These are phyloP conservation scores for Ligustrum vulgare DNA, from an alignment of 257 asterid species.

Conservation along the genomic window DNA sequence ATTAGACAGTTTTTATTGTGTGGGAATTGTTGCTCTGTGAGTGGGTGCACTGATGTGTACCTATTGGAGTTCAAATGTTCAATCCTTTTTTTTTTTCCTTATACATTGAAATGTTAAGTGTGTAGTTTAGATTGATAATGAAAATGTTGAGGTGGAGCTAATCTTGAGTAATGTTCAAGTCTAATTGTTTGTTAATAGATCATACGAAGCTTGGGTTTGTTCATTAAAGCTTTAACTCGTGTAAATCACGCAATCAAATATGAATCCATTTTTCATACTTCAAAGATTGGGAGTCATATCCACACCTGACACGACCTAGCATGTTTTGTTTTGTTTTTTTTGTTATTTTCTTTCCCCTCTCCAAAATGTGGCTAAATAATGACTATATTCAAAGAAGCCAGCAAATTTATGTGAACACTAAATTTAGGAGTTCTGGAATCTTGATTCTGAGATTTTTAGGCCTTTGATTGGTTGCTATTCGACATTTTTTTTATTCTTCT, in stretches of 20 bases:
- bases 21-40: slow-evolving; percentile 9
- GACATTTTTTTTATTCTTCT: neutral
- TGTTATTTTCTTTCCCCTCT: neutral
- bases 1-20: slow-evolving; percentile 4
- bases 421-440: neutral
- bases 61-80: slow-evolving; percentile 7
- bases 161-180: neutral
- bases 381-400: neutral
- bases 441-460: neutral
- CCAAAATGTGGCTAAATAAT: neutral
- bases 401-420: neutral
- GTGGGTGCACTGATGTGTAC: slow-evolving; percentile 17
- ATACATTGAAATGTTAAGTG: neutral
- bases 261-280: neutral
- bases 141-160: neutral
- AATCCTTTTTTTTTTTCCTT: too few relatives aligned
- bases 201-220: neutral
- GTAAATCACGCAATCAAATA: neutral
- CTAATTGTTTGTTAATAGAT: neutral
- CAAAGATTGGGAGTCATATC: neutral
- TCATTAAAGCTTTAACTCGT: neutral
- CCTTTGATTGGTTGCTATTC: neutral
- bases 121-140: neutral
- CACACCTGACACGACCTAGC: neutral
- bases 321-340: too few relatives aligned